Evolutionary conservation across 441 rosid genomes (phyloP).

Genomic region (Manihot esculenta): DNA sequence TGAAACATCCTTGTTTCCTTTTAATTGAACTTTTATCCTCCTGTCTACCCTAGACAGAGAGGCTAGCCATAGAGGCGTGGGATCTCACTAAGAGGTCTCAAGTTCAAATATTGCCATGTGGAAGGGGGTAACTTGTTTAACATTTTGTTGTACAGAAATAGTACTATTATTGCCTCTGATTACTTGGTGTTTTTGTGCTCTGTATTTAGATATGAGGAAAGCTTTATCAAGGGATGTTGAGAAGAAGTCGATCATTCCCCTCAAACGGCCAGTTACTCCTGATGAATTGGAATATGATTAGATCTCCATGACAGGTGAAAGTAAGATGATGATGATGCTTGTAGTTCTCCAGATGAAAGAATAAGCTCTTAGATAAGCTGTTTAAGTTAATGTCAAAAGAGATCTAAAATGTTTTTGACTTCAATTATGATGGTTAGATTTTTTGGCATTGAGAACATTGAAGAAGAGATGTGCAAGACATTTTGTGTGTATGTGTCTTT

Average conservation of each 20-base stretch:
- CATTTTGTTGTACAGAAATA: no score
- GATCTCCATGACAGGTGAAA: background rate
- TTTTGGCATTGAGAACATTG: background rate
- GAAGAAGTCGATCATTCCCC: conserved; percentile 81
- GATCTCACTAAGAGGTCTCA: no score
- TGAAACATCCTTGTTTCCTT: background rate
- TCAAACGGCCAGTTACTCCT: conserved; percentile 84
- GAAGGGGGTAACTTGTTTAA: no score
- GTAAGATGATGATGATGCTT: background rate
- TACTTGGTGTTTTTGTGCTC: conserved; percentile 14
- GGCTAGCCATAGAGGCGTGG: no score
- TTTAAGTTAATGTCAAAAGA: background rate
- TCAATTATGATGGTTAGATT: background rate
- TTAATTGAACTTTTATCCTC: background rate
- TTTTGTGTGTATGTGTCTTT: no score
- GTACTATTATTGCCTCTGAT: background rate
- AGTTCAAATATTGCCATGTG: no score
- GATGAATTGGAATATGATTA: conserved; percentile 89
- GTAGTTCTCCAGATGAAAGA: background rate
- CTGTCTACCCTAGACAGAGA: no score
- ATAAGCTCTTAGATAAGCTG: background rate
- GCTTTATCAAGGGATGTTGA: conserved; percentile 88
- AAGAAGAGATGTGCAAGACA: background rate
- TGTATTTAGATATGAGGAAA: conserved; percentile 84
- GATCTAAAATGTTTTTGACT: background rate